Evolutionary conservation across 441 rosid species (phyloP), one percentile per base, ranked within the genome.

Genomic region (Raphanus hybrid): DNA sequence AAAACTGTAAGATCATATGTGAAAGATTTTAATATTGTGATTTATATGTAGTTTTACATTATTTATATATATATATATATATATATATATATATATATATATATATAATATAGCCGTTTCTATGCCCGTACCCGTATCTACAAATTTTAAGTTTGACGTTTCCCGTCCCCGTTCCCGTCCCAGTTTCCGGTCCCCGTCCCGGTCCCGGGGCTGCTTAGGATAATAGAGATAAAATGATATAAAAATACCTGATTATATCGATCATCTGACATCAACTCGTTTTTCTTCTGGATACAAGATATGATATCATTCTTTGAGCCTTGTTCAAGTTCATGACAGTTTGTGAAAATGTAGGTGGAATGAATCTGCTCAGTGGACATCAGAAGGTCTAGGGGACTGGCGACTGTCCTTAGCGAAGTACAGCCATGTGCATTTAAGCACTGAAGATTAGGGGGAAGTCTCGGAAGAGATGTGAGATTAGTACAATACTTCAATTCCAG

Each of bases 391-490:
- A 58, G 6, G 4, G 62, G 32, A 58, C 14, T 58, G 3, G n/a
- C 32, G 32, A 58, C 3, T 9, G 62, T 58, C 4, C 62, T 58
- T 20, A 58, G 62, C 4, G 7, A 58, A 20, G 32, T 9, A 4
- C 62, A 58, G 4, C 32, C 62, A 23, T 58, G 32, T 20, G 62
- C 61, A 57, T 52, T 52, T 52, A 76, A 58, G 52, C 1, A 1
- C 1, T 14, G 14, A 7, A 69, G 69, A 61, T 37, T n/a, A 1
- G 74, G 15, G 15, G 80, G 83, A 61, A 82, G 71, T 7, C 29
- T 55, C 5, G 71, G 71, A 2, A 79, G 43, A 4, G 63, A 73
- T 60, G n/a, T 15, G 32, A 27, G 79, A 39, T 12, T 55, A 45
- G 14, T 57, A 32, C 83, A 81, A 23, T 55, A 14, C 59, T 55